Percentiles rank a stretch among this genome's conserved stretches.
These are phyloP conservation scores for Linum lewisii DNA, from an alignment of 345 rosid species.

Conservation along the genomic window DNA sequence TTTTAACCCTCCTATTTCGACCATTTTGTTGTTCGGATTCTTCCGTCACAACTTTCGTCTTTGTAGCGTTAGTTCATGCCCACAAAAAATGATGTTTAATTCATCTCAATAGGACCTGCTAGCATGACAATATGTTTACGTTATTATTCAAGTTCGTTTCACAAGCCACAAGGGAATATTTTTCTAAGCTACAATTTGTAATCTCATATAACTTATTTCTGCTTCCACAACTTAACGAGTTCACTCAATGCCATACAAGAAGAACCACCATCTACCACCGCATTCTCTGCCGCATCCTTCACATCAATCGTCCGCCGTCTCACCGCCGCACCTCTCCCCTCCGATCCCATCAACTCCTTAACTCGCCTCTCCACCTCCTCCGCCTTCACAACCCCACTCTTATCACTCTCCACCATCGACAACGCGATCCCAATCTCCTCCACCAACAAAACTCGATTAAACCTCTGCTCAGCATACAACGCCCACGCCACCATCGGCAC, in stretches of 20 bases:
- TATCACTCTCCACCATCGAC: slow-evolving; percentile 13
- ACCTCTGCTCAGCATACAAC: slow-evolving; percentile 11
- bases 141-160: too few relatives aligned
- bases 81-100: too few relatives aligned
- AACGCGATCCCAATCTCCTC: slow-evolving; percentile 46
- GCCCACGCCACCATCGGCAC: background rate
- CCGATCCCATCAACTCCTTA: slow-evolving; percentile 37
- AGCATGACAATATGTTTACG: too few relatives aligned
- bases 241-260: slow-evolving; percentile 21
- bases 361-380: slow-evolving; percentile 43
- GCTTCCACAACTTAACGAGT: slow-evolving; percentile 23
- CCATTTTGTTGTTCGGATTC: too few relatives aligned
- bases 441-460: slow-evolving; percentile 31
- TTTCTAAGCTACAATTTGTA: too few relatives aligned
- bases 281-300: slow-evolving; percentile 35
- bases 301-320: slow-evolving; percentile 18
- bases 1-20: too few relatives aligned
- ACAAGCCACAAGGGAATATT: too few relatives aligned
- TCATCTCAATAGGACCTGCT: too few relatives aligned
- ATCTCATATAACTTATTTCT: background rate
- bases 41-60: too few relatives aligned
- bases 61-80: too few relatives aligned
- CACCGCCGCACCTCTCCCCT: slow-evolving; percentile 18
- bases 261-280: slow-evolving; percentile 32
- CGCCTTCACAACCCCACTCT: slow-evolving; percentile 19